phyloP scores from a whole-genome alignment of 768 basidiomycete genomes.

The Tephrocybe sp. region DNA sequence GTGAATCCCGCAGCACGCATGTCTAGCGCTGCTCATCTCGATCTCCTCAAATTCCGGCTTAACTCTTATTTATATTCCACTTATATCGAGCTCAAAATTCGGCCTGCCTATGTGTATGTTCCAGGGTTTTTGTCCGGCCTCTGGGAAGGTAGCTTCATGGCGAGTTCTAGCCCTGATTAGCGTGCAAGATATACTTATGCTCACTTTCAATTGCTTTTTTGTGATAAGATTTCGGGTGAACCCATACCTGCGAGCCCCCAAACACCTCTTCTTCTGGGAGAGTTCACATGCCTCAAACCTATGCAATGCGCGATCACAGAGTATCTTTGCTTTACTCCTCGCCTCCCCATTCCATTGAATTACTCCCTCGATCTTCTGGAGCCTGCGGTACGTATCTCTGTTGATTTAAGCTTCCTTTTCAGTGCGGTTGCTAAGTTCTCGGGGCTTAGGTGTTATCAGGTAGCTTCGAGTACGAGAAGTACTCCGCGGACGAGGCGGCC shows the following conservation, averaged over 20 bases:
- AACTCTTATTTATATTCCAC: slow-evolving; percentile 9
- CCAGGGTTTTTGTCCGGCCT: slow-evolving; percentile 49
- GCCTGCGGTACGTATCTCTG: slow-evolving; percentile 13
- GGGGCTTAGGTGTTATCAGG: slow-evolving; percentile 16
- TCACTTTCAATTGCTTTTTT: slow-evolving; percentile 10
- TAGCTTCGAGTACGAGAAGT: slow-evolving; percentile 25
- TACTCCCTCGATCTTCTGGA: slow-evolving; percentile 15
- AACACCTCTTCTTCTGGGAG: slow-evolving; percentile 11
- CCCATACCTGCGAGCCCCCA: slow-evolving; percentile 8
- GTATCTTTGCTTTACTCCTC: slow-evolving; percentile 38
- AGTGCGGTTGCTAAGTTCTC: not conserved
- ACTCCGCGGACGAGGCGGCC: slow-evolving; percentile 3
- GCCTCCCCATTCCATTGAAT: slow-evolving; percentile 26
- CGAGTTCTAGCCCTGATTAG: slow-evolving; percentile 23
- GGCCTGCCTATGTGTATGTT: slow-evolving; percentile 28
- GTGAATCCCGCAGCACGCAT: slow-evolving; percentile 1
- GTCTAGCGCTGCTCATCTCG: slow-evolving; percentile 25
- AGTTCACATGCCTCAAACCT: slow-evolving; percentile 43
- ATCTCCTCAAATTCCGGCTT: slow-evolving; percentile 28
- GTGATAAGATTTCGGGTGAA: slow-evolving; percentile 11
- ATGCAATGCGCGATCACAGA: slow-evolving; percentile 49
- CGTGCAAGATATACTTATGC: slow-evolving; percentile 2
- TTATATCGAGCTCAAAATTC: slow-evolving; percentile 16
- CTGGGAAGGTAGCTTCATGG: slow-evolving; percentile 65
- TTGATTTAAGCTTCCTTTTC: not conserved